These are phyloP conservation scores for Rhizopus arrhizus DNA, from an alignment of 371 early-diverging fungal species.

Conservation along the genomic window DNA sequence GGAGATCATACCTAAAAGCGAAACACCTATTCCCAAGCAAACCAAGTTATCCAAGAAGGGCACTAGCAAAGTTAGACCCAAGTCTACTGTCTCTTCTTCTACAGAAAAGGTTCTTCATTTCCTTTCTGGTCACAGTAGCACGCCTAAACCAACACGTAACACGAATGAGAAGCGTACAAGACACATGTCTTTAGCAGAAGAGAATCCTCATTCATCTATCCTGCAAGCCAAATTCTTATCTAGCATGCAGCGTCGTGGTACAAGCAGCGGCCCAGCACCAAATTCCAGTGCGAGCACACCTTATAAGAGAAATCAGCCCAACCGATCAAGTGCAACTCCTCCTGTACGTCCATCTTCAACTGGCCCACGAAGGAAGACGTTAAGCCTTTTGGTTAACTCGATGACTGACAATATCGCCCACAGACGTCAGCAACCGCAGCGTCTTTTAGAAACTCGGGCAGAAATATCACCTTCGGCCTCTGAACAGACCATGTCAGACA, in stretches of 20 bases:
- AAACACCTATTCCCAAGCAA: background rate
- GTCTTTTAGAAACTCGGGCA: constrained; percentile 12
- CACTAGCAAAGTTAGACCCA: constrained; percentile 10
- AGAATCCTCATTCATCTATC: constrained; percentile 28
- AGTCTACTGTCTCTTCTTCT: constrained; percentile 23
- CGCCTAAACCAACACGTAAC: constrained; percentile 24
- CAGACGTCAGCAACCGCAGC: constrained; percentile 22
- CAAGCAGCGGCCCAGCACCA: constrained; percentile 2
- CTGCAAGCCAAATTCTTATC: constrained; percentile 51
- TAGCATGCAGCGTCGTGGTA: constrained; percentile 31
- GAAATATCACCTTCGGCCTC: constrained; percentile 36
- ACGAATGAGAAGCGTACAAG: constrained; percentile 25
- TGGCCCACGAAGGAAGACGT: constrained; percentile 59
- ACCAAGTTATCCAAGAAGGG: constrained; percentile 3
- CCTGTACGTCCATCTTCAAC: constrained; percentile 25
- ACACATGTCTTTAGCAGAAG: constrained; percentile 28
- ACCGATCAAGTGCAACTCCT: constrained; percentile 23
- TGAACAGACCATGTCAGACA: constrained; percentile 37
- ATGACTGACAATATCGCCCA: constrained; percentile 33
- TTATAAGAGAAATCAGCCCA: constrained; percentile 14
- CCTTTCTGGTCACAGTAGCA: constrained; percentile 30
- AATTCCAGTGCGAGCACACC: constrained; percentile 30
- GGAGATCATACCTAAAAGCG: background rate
- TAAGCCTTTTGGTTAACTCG: constrained; percentile 57
- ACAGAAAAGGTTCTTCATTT: constrained; percentile 38